Percentiles rank a stretch among this genome's conserved stretches.
phyloP scores from a whole-genome alignment of 768 basidiomycete genomes.

The button mushroom (Agaricus bisporus) region DNA sequence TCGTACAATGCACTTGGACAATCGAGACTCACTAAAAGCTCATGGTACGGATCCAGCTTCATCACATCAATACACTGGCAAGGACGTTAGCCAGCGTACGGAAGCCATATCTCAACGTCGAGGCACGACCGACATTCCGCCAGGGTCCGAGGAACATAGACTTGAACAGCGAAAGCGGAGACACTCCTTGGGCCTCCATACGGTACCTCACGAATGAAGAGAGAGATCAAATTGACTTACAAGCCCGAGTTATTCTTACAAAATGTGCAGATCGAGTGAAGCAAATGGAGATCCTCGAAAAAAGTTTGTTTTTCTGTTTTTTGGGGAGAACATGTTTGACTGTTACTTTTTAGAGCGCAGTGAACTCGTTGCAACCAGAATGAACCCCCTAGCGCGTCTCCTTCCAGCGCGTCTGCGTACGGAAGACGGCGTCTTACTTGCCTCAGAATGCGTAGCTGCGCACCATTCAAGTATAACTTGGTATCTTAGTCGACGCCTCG shows the following conservation, averaged over 20 bases:
- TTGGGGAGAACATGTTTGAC: background rate
- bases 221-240: slow-evolving; percentile 92
- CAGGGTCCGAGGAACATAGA: slow-evolving; percentile 52
- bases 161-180: slow-evolving; percentile 29
- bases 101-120: slow-evolving; percentile 82
- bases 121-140: slow-evolving; percentile 44
- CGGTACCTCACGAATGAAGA: slow-evolving; percentile 82
- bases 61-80: slow-evolving; percentile 63
- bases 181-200: slow-evolving; percentile 54
- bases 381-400: slow-evolving; percentile 60
- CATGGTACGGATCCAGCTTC: slow-evolving; percentile 41
- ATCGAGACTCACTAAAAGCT: background rate
- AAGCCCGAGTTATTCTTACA: slow-evolving; percentile 79
- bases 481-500: slow-evolving; percentile 79
- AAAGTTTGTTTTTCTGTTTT: slow-evolving; percentile 49
- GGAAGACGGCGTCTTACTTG: slow-evolving; percentile 44
- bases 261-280: slow-evolving; percentile 84
- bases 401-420: slow-evolving; percentile 61
- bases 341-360: slow-evolving; percentile 45
- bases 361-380: slow-evolving; percentile 58
- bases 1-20: slow-evolving; percentile 5
- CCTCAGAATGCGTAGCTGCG: slow-evolving; percentile 75
- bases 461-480: slow-evolving; percentile 92
- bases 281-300: slow-evolving; percentile 84
- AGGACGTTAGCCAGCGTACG: slow-evolving; percentile 73